Base-by-base conservation (phyloP, 139 green algal genomes). In the Deuterostichococcus epilithicus region DNA sequence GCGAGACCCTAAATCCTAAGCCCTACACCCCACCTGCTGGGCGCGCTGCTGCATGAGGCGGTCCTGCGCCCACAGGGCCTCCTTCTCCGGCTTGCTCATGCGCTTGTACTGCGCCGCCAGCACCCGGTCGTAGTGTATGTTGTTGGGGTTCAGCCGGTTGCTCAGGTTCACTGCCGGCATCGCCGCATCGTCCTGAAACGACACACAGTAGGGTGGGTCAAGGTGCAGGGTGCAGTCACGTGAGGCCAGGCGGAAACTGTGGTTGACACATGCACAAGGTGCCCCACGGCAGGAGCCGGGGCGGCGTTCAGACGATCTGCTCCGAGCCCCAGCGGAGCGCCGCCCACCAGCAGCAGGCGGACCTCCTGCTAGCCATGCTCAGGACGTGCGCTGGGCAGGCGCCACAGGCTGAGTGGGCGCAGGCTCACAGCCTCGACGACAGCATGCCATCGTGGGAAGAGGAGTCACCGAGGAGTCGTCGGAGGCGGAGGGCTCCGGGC, bases 71-170 rank as follows among this genome's bases (percentile, higher is more conserved):
- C 89, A 94, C 47, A 94, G 80, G 5, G 85, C 77, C 73, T 92
- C 89, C 81, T 94, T 94, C 83, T 94, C 90, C 32, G 80, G 74
- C 80, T 92, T 90, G 78, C 72, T 87, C 90, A 94, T 93, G 78
- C 86, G 83, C 82, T 92, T 92, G 88, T 94, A 94, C 35, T 74
- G 76, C 58, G 77, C 76, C 4, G 86, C 89, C 59, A 92, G 84
- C 75, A 88, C 83, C 10, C 79, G 37, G 81, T 93, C 89, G 76
- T 83, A 92, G 88, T 93, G 87, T 59, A 92, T 84, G 78, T 93
- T 93, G 85, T 93, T 93, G 65, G 88, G 90, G 84, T 95, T 95
- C 32, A 95, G 82, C 45, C 86, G 82, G 83, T 95, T 95, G 76
- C 80, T 89, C 47, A 95, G 85, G 79, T 95, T 95, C 76, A 80